phyloP scores from a whole-genome alignment of 108 stramenopile genomes.

The Conticribra weissflogii region DNA sequence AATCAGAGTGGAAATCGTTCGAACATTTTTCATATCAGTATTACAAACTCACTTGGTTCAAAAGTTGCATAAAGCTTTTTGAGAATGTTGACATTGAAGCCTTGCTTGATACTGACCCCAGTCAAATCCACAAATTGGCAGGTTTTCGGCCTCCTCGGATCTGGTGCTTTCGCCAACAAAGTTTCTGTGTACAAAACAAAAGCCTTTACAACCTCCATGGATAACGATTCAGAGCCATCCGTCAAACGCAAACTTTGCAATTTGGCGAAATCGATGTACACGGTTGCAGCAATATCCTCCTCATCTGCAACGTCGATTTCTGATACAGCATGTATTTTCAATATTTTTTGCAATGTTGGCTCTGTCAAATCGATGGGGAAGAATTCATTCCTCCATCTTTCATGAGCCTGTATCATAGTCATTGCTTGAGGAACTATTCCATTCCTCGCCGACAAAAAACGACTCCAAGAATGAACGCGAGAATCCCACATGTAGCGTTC shows the following conservation, averaged over 20 bases:
- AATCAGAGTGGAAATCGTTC: not conserved
- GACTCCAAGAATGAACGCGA: slow-evolving; percentile 76
- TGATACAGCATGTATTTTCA: slow-evolving; percentile 67
- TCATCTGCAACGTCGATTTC: slow-evolving; percentile 59
- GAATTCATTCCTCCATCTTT: slow-evolving; percentile 67
- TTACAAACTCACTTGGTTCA: slow-evolving; percentile 85
- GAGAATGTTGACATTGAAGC: slow-evolving; percentile 66
- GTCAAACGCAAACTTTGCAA: slow-evolving; percentile 47
- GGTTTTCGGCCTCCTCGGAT: slow-evolving; percentile 69
- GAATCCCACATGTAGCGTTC: slow-evolving; percentile 84
- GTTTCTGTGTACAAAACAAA: slow-evolving; percentile 84
- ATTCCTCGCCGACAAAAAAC: slow-evolving; percentile 75
- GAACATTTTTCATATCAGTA: too few relatives aligned
- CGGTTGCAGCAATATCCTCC: slow-evolving; percentile 54
- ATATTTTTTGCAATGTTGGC: slow-evolving; percentile 59
- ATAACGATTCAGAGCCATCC: slow-evolving; percentile 39
- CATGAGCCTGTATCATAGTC: slow-evolving; percentile 79
- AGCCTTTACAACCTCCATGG: slow-evolving; percentile 71
- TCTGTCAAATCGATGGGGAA: slow-evolving; percentile 82
- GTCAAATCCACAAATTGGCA: slow-evolving; percentile 83
- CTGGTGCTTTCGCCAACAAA: slow-evolving; percentile 57
- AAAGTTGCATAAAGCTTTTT: slow-evolving; percentile 75
- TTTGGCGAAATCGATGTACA: slow-evolving; percentile 83
- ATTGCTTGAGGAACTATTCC: slow-evolving; percentile 77
- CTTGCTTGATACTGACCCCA: slow-evolving; percentile 64